Conservation (phyloP, 768 basidiomycete species). For the Mycena haematopus region DNA sequence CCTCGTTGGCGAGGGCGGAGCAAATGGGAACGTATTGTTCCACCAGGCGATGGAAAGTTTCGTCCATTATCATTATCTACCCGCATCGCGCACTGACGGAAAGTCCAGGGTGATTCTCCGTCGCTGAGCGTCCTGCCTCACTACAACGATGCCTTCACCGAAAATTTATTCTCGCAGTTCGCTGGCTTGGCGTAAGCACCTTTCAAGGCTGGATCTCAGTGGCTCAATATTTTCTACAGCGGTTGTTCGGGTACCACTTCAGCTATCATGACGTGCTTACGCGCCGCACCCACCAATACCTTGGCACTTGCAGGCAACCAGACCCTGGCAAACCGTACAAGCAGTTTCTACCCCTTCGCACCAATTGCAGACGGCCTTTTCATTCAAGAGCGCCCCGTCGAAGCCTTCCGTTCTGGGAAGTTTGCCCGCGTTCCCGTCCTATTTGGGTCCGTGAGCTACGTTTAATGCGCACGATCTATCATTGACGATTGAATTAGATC, state of each 20-base stretch:
- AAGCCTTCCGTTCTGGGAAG: slow-evolving; percentile 44
- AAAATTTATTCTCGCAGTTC: slow-evolving; percentile 44
- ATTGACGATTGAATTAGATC: slow-evolving; percentile 33
- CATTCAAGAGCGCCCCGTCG: slow-evolving; percentile 42
- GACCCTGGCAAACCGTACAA: slow-evolving; percentile 37
- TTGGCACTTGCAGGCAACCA: slow-evolving; percentile 44
- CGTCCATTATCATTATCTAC: background rate
- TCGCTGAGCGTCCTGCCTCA: slow-evolving; percentile 44
- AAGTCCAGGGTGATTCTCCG: slow-evolving; percentile 43
- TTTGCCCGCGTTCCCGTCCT: slow-evolving; percentile 49
- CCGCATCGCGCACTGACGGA: background rate
- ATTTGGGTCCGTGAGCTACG: slow-evolving; percentile 43
- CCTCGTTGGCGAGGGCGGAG: slow-evolving; percentile 45
- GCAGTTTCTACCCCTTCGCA: slow-evolving; percentile 47
- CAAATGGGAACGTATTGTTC: slow-evolving; percentile 41
- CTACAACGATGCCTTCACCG: slow-evolving; percentile 42
- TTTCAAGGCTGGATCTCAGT: no score
- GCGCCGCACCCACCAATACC: slow-evolving; percentile 34
- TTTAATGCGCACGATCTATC: background rate
- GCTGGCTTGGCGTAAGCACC: slow-evolving; percentile 41
- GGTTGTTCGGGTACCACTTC: background rate
- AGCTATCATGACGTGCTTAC: slow-evolving; percentile 41
- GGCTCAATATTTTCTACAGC: slow-evolving; percentile 26
- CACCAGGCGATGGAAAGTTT: slow-evolving; percentile 42
- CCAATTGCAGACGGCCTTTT: slow-evolving; percentile 45